Evolutionary conservation across 352 stramenopile species (phyloP), one percentile per base, ranked within the genome.

Genomic region (Globisporangium spinosum): DNA sequence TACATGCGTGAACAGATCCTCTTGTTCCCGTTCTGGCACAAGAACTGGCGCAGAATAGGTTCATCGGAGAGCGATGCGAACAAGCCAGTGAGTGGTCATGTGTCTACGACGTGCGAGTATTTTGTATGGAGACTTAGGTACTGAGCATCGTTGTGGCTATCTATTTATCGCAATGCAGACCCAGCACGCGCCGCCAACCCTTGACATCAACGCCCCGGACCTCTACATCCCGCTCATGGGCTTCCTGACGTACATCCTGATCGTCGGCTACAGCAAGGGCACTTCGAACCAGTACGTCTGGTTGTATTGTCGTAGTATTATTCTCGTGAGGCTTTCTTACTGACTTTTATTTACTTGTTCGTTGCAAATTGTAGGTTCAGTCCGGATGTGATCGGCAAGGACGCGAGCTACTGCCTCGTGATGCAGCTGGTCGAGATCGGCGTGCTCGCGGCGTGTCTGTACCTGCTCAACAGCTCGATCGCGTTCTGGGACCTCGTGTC

Each of bases 141-240:
- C 9, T 56, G 32, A 27, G 6, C 49, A n/a, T 60, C 32, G 29
- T 63, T 43, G 25, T 34, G 8, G 25, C 22, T 32, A 12, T n/a
- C 34, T 62, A 58, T 65, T 43, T 23, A 35, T 60, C 45, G 62
- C 61, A n/a, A n/a, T 65, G 6, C 62, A 89, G 81, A 83, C 71
- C 55, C 85, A 91, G 54, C 97, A 94, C 63, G 89, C 91, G 47
- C 85, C 96, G n/a, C 98, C 98, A 17, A 89, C 90, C 49, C 74
- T 89, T 43, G 98, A 99, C 77, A 87, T 98, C 65, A 99, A 99
- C 72, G 97, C 97, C 5, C 97, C 97, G 1, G 98, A 99, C 80
- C 78, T 99, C 32, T 99, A 99, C 78, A 94, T 99, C 32, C 98
- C 98, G 12, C 68, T 98, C 49, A 99, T 99, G 97, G 91, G 95